Base-by-base conservation (phyloP, 2,329 filamentous ascomycete genomes). In the Ceratocystis ficicola region DNA sequence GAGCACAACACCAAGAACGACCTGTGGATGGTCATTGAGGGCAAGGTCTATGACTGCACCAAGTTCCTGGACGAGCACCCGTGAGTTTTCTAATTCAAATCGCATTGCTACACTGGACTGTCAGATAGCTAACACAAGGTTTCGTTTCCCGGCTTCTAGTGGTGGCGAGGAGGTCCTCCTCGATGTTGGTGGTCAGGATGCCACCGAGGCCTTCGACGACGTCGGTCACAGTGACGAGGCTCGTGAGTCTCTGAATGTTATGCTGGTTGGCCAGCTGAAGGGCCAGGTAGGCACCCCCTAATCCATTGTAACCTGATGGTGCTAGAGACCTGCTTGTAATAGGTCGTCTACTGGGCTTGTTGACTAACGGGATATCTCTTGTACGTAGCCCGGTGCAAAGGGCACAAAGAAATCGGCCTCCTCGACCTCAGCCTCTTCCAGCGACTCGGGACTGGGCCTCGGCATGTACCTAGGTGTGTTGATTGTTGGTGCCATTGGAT, bases 201-300 rank as follows among this genome's bases (percentile, higher is more conserved):
- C 89, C 73, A 96, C 93, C 72, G 94, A 97, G 80, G 93, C 94
- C 69, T 99, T 99, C 76, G 94, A 99, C 81, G 94, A 99, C 78
- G 94, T 99, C 73, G 94, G 94, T 74, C 94, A 99, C 87, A 95
- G 89, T 73, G 94, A 99, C 77, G 94, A 99, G 82, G 94, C 94
- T 71, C 88, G 94, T 71, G 93, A 97, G 81, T 93, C 95, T 71
- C 86, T 99, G 67, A 86, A 88, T 41, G 84, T 85, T 73, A 80
- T 95, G 70, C 77, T 86, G 64, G 82, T 94, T 70, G 92, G 90
- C 70, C 81, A 75, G 46, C 77, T 96, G 76, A 95, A 95, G 86
- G 84, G 90, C 76, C 75, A 83, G 81, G 90, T 95, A 83, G 73
- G 85, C 75, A 6, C 4, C 6, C 5, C 2, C 66, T 62, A 44